phyloP scores from a whole-genome alignment of 352 stramenopile species.

The Phytopythium mirpurense region DNA sequence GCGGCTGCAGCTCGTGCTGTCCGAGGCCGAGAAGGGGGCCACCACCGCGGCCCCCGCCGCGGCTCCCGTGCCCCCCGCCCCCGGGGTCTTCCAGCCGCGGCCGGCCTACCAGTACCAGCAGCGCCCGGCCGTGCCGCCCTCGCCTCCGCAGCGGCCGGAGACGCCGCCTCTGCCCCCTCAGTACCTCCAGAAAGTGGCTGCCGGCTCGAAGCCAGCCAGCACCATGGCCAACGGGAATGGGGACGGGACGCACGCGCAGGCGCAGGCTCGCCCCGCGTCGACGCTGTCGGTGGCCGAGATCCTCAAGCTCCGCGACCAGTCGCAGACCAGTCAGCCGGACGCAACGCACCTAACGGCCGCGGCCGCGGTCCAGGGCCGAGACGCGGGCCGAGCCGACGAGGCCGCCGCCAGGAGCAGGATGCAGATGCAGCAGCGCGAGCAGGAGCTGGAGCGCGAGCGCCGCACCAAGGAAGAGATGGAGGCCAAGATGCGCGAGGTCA shows the following conservation, averaged over 20 bases:
- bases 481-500: neutral
- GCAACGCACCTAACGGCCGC: neutral
- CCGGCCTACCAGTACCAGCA: slow-evolving; percentile 3
- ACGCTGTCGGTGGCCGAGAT: slow-evolving; percentile 7
- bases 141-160: neutral
- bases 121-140: neutral
- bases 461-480: slow-evolving; percentile 1
- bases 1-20: slow-evolving; percentile 48
- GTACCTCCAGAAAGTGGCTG: neutral
- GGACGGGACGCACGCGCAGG: no score
- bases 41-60: neutral
- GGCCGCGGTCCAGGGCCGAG: neutral
- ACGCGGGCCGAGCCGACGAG: neutral
- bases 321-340: neutral
- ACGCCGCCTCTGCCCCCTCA: neutral
- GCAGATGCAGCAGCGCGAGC: slow-evolving; percentile 9
- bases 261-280: neutral
- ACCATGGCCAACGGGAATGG: no score
- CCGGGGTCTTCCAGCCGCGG: neutral
- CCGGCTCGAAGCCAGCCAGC: neutral
- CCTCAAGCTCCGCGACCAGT: slow-evolving; percentile 3
- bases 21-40: slow-evolving; percentile 18
- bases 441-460: slow-evolving; percentile 5
- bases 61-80: neutral
- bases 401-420: neutral